Conservation (phyloP, 306 rosid genomes). For the Acacia crassicarpa region DNA sequence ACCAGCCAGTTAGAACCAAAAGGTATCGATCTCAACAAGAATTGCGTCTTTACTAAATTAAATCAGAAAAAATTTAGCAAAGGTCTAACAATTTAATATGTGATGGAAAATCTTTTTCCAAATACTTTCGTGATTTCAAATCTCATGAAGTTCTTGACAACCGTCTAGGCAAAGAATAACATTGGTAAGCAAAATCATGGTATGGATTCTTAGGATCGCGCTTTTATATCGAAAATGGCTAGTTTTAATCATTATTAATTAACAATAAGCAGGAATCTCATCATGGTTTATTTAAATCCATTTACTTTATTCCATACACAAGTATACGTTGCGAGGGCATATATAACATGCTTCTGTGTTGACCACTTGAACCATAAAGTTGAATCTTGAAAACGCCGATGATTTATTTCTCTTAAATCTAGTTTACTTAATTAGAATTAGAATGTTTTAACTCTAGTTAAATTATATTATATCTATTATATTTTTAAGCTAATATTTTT, state of each 20-base stretch:
- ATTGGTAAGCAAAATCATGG: conserved; percentile 31
- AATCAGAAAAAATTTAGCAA: conserved; percentile 15
- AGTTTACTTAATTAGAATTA: neutral
- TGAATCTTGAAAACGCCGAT: conserved; percentile 31
- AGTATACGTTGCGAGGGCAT: conserved; percentile 15
- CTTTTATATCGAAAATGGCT: conserved; percentile 19
- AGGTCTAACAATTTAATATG: conserved; percentile 26
- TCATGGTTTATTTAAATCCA: conserved; percentile 23
- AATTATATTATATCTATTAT: neutral
- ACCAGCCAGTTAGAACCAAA: conserved; percentile 7
- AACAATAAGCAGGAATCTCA: conserved; percentile 33
- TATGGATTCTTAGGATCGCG: conserved; percentile 40
- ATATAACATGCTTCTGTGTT: conserved; percentile 25
- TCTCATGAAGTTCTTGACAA: conserved; percentile 49
- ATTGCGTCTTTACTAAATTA: conserved; percentile 26
- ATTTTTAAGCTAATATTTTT: conserved; percentile 7
- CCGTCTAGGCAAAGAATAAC: conserved; percentile 42
- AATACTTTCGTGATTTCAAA: conserved; percentile 49
- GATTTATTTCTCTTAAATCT: conserved; percentile 1
- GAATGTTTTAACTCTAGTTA: neutral
- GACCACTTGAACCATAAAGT: conserved; percentile 26
- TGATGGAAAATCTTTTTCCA: conserved; percentile 33
- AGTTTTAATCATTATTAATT: conserved; percentile 15
- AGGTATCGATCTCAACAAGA: neutral
- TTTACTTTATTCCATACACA: conserved; percentile 37